phyloP scores from a whole-genome alignment of 2,329 filamentous ascomycete species.

The Paecilomyces dactylethromorphus region DNA sequence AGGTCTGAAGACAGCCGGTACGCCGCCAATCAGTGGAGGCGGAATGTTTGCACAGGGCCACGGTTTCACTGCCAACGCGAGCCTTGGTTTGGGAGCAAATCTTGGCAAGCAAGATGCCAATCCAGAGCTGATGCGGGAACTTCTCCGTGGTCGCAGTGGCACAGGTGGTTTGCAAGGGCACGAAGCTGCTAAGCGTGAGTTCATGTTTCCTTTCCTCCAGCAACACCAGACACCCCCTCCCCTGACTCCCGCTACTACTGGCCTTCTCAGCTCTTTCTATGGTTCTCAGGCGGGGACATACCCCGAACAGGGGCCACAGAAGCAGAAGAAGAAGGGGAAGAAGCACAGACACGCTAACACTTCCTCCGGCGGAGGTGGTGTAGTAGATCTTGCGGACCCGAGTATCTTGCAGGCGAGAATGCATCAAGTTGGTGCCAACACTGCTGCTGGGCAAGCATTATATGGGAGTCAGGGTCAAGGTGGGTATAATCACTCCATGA shows the following conservation, averaged over 20 bases:
- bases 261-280: slow-evolving; percentile 87
- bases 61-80: slow-evolving; percentile 61
- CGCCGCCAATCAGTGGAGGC: slow-evolving; percentile 71
- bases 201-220: slow-evolving; percentile 86
- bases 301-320: slow-evolving; percentile 80
- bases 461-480: slow-evolving; percentile 83
- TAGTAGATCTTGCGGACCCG: slow-evolving; percentile 99
- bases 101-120: slow-evolving; percentile 64
- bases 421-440: slow-evolving; percentile 78
- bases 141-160: slow-evolving; percentile 64
- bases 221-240: slow-evolving; percentile 81
- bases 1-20: slow-evolving; percentile 89
- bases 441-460: slow-evolving; percentile 70
- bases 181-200: slow-evolving; percentile 97
- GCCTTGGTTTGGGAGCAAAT: slow-evolving; percentile 56
- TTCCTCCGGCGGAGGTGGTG: slow-evolving; percentile 99
- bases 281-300: slow-evolving; percentile 77
- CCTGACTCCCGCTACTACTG: slow-evolving; percentile 87
- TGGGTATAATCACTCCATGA: slow-evolving; percentile 82
- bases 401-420: slow-evolving; percentile 98
- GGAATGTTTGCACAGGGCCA: slow-evolving; percentile 88
- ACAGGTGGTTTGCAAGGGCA: slow-evolving; percentile 61
- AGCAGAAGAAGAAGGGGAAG: slow-evolving; percentile 99
- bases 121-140: slow-evolving; percentile 71
- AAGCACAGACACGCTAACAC: slow-evolving; percentile 99